Base-by-base conservation (phyloP, 202 grass and related monocot species). In the Hordeum pubiflorum region DNA sequence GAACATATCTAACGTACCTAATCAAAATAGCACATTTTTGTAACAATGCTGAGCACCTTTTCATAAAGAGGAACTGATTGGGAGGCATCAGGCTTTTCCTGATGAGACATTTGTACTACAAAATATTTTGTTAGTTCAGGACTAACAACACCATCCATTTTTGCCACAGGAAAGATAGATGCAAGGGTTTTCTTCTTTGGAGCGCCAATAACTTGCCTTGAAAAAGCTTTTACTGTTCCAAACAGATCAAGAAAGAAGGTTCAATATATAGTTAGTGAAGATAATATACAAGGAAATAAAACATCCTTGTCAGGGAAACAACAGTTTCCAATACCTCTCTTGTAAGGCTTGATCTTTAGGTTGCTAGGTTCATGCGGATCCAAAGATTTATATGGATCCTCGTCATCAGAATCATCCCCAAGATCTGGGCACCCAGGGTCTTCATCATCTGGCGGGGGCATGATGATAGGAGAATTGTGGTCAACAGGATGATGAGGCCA, bases 301-400 rank as follows among this genome's bases (percentile, higher is more conserved):
- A 52, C 57, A 82, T 39, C 40, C 27, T 55, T 67, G 23, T 60
- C 64, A 36, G 9, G 59, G 81, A 58, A 85, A 87, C 37, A 40
- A 48, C 7, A 58, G 21, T 36, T 83, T 78, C 6, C 6, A 38
- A 34, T 93, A 98, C 96, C 86, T 89, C 80, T 95, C 75, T 81
- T 94, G 58, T 88, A 95, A 88, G 96, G 88, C 88, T 83, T 94
- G 77, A 88, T 80, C 81, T 92, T 95, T 70, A 95, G 79, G 83
- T 89, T 83, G 62, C 96, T 89, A 85, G 84, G 84, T 86, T 95
- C 96, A 86, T 95, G 80, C 39, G 96, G 92, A 86, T 98, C 91
- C 78, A 95, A 83, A 57, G 87, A 89, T 43, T 87, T 93, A 89
- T 91, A 95, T 39, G 92, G 88, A 86, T 98, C 82, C 52, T 94